Base-by-base conservation (phyloP, 345 rosid species). In the Rhizophora apiculata region DNA sequence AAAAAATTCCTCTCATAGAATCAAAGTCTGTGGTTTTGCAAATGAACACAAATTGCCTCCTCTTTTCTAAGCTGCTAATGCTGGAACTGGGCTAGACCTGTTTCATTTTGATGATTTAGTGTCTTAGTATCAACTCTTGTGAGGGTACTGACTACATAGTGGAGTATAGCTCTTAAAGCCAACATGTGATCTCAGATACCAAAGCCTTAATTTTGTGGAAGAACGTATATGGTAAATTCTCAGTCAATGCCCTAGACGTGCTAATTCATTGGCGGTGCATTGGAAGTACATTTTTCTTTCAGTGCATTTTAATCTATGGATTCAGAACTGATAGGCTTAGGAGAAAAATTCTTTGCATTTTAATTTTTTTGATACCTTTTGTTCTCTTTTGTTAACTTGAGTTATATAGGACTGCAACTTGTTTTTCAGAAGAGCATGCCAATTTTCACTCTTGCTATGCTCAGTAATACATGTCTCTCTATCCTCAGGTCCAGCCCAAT, bases 401-500 rank as follows among this genome's bases (percentile, higher is more conserved):
- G 74, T 39, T 39, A 24, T 70, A 32, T 39, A 18, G 57, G 31
- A 22, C 18, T 34, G 34, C 22, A 48, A 48, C 52, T 58, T 62
- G 18, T 20, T 16, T 48, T 43, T 54, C 51, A 48, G 54, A 34
- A 63, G 31, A 58, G 9, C 37, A 2, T 70, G 66, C 32, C 16
- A 32, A 52, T 36, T 60, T 71, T 71, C 56, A 37, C 52, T 64
- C 54, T 59, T 18, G 2, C 18, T 53, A 10, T 60, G 63, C 53
- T 48, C 53, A 11, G 61, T 11, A 32, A 56, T 65, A 37, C 62
- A 27, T 80, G 63, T 63, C 67, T 24, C 22, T 37, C 56, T 36
- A 51, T 74, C 65, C 65, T 52, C 78, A 92, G 99, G 98, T 78
- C 98, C 91, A 37, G 80, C 91, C 51, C 99, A 90, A 65, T 89